Evolutionary conservation across 2,329 filamentous ascomycete genomes (phyloP), one percentile per base, ranked within the genome.

Genomic region (Colletotrichum higginsianum): DNA sequence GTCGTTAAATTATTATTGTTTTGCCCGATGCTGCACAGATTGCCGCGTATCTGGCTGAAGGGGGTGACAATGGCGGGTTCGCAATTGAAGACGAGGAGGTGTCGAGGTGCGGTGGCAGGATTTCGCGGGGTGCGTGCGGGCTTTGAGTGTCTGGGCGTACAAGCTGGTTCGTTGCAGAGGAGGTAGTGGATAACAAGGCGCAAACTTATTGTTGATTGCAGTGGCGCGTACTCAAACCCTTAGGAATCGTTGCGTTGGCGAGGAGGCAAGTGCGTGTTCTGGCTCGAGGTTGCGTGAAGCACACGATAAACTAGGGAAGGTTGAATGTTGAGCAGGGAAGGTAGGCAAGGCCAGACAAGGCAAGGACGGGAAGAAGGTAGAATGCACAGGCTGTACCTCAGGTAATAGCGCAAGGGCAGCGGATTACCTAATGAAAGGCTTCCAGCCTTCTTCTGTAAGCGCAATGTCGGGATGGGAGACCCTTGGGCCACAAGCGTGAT

Each of bases 381-480:
- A 56, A 56, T 56, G 35, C 53, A 56, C n/a, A 56, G 53, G 18
- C 53, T n/a, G 30, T 18, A 56, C 35, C 9, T 38, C 35, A 56
- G n/a, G 38, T 57, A n/a, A 23, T 21, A 13, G 35, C 53, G 55
- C 38, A 4, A 16, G n/a, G n/a, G 53, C 18, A 46, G 40, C 12
- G 38, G 30, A 63, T 63, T 63, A 63, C 61, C 49, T 63, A 63
- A 63, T 57, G 21, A 6, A 42, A 57, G 55, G 55, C 11, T 42
- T 57, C 53, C 35, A 21, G 15, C 42, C 56, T n/a, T 30, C 40
- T 30, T 58, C 9, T 38, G 35, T 2, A 11, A 35, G 35, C 30
- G 38, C 52, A 55, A 55, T 30, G 26, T 26, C n/a, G 8, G 30
- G 30, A 9, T 35, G n/a, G n/a, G n/a, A n/a, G n/a, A 35, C 1